Base-by-base conservation (phyloP, 495 filamentous ascomycete genomes). In the Viridothelium virens region DNA sequence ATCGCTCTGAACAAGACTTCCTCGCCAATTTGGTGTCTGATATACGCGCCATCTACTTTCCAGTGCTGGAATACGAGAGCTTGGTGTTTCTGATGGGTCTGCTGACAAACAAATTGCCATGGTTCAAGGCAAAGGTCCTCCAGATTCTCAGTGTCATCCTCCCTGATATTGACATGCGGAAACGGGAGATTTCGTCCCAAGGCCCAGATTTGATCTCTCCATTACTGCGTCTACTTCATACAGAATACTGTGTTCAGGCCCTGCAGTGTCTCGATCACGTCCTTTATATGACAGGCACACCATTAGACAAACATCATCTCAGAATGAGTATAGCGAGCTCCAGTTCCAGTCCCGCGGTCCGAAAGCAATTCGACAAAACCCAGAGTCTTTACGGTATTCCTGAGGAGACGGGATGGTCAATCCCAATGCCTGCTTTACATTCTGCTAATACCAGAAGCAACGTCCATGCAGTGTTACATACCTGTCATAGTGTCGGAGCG, bases 371-470 rank as follows among this genome's bases (percentile, higher is more conserved):
- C 72, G 94, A 96, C 71, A 87, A 89, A 38, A 95, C 91, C 4
- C 87, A 96, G 72, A 96, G 91, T 73, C 79, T 99, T 31, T 99
- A 97, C 74, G 94, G 94, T 61, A 97, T 99, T 66, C 94, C 94
- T 1, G 92, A 97, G 73, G 89, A 91, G 36, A 92, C 89, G 2
- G 94, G 94, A 6, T 99, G 94, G 94, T 92, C 95, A 1, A 90
- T 99, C 41, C 94, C 95, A 1, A 88, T 93, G 77, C 94, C 94
- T 25, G 92, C 92, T 2, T 87, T 87, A 61, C 91, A 96, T 76
- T 91, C 92, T 2, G 85, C 85, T 61, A 85, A 84, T 48, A 97
- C 93, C 11, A 83, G 92, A 44, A 83, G 86, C 65, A 97, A 97
- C 72, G 92, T 97, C n/a, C 92, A 97, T 70, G 91, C 92, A 0